Evolutionary conservation across 2,329 filamentous ascomycete genomes (phyloP).

Genomic region (Teratosphaeria epicoccoides): DNA sequence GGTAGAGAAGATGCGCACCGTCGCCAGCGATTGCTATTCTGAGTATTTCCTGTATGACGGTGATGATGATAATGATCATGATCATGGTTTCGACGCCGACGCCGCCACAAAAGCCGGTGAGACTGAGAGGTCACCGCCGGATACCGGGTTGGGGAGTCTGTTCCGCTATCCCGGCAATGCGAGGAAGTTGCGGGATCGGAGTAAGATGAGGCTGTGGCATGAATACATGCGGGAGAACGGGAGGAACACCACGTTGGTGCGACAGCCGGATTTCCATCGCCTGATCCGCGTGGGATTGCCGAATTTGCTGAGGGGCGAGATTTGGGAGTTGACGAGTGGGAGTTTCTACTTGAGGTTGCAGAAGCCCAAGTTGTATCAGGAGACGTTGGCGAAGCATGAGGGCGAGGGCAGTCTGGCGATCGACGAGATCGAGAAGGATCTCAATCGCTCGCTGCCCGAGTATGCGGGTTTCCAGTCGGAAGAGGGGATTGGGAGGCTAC

Average conservation of each 20-base stretch:
- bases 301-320: slow-evolving; percentile 83
- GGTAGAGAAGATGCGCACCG: slow-evolving; percentile 70
- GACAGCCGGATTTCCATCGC: slow-evolving; percentile 96
- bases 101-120: slow-evolving; percentile 39
- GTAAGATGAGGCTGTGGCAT: slow-evolving; percentile 95
- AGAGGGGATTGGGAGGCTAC: slow-evolving; percentile 81
- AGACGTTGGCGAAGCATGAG: slow-evolving; percentile 73
- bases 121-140: slow-evolving; percentile 48
- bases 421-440: slow-evolving; percentile 96
- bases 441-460: slow-evolving; percentile 91
- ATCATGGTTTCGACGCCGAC: too few relatives aligned
- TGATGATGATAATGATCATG: slow-evolving; percentile 13
- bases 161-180: slow-evolving; percentile 94
- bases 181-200: slow-evolving; percentile 83
- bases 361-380: slow-evolving; percentile 69
- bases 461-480: slow-evolving; percentile 96
- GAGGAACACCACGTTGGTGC: slow-evolving; percentile 79
- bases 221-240: slow-evolving; percentile 92
- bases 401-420: slow-evolving; percentile 88
- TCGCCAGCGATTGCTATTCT: slow-evolving; percentile 80
- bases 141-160: slow-evolving; percentile 83
- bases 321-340: slow-evolving; percentile 91
- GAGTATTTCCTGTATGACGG: slow-evolving; percentile 50
- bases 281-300: slow-evolving; percentile 90
- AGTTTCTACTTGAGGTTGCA: slow-evolving; percentile 81